Conservation (phyloP, 441 rosid genomes). For the Cnidoscolus chayamansa region DNA sequence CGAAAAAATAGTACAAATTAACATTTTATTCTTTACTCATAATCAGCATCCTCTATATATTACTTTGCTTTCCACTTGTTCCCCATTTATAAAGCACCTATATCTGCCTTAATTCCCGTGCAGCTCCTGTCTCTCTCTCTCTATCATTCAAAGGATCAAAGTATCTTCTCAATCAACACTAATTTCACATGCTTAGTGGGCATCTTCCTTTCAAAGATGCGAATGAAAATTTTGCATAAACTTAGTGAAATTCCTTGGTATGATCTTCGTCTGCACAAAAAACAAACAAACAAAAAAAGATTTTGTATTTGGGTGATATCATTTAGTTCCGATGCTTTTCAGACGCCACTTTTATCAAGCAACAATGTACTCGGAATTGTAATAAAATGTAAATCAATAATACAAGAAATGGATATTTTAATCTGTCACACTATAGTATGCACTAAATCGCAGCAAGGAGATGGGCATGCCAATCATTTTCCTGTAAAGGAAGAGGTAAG, state of each 20-base stretch:
- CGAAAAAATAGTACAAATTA: too few species aligned
- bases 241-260: background rate
- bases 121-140: background rate
- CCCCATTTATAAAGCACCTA: slow-evolving; percentile 29
- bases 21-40: too few species aligned
- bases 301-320: background rate
- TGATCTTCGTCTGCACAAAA: background rate
- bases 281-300: too few species aligned
- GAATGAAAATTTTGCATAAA: slow-evolving; percentile 16
- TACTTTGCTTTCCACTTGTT: slow-evolving; percentile 32
- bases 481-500: background rate
- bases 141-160: too few species aligned
- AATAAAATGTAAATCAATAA: too few species aligned
- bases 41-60: background rate
- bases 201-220: slow-evolving; percentile 12
- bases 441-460: background rate
- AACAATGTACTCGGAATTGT: background rate
- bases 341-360: background rate
- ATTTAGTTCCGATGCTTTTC: background rate
- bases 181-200: background rate
- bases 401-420: background rate
- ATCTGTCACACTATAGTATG: background rate
- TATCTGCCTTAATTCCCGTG: slow-evolving; percentile 12
- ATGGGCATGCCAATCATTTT: slow-evolving; percentile 1
- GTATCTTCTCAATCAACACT: background rate